These are phyloP conservation scores for Ophiobolus disseminans DNA, from an alignment of 2,329 filamentous ascomycete genomes.

Conservation along the genomic window DNA sequence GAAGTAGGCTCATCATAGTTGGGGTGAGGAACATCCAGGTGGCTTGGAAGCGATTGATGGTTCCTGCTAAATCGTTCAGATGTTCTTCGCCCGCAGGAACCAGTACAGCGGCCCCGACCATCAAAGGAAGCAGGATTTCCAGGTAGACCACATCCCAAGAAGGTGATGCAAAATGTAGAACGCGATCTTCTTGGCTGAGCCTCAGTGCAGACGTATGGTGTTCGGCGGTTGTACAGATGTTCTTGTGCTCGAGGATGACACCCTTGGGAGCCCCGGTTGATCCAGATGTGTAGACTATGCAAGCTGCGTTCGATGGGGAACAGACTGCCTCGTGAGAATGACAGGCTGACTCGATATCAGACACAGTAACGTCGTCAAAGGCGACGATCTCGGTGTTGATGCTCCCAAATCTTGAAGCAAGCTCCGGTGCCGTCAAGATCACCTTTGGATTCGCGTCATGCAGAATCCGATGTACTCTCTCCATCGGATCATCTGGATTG, in stretches of 20 bases:
- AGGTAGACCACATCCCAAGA: constrained; percentile 53
- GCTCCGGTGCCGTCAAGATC: not conserved
- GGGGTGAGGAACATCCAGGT: constrained; percentile 10
- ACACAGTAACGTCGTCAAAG: not conserved
- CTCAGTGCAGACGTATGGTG: constrained; percentile 54
- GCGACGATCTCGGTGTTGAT: not conserved
- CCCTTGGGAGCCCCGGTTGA: constrained; percentile 57
- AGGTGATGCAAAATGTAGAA: constrained; percentile 45
- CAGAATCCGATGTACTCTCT: not conserved
- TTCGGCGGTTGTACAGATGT: not conserved
- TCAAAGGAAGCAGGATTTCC: constrained; percentile 56
- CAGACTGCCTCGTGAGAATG: not conserved
- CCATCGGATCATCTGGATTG: not conserved
- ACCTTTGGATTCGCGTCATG: not conserved
- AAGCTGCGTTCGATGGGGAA: not conserved
- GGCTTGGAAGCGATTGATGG: constrained; percentile 3
- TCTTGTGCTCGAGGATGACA: constrained; percentile 57
- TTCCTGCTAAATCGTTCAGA: constrained; percentile 53
- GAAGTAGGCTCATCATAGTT: constrained; percentile 4
- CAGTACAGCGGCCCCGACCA: constrained; percentile 56
- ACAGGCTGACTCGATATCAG: not conserved
- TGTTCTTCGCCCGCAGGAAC: constrained; percentile 61
- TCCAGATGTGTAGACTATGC: constrained; percentile 60
- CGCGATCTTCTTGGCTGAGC: not conserved
- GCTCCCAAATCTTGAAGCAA: not conserved